phyloP scores from a whole-genome alignment of 257 asterid species.

The Cruciata laevipes region DNA sequence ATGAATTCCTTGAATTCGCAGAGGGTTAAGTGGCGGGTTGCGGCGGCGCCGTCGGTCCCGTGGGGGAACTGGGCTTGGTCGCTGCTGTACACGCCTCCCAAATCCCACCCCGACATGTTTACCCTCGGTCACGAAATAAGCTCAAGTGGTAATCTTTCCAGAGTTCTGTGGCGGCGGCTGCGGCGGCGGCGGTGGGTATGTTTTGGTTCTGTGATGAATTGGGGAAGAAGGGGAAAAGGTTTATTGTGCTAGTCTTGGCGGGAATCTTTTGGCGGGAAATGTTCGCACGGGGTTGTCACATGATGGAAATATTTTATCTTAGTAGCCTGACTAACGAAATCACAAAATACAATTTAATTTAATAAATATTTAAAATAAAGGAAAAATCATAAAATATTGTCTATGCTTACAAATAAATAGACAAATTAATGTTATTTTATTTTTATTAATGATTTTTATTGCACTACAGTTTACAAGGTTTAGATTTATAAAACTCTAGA shows the following conservation, averaged over 20 bases:
- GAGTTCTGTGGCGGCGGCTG: background rate
- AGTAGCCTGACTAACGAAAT: too few relatives aligned
- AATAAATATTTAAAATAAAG: too few relatives aligned
- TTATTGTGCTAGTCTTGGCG: slow-evolving; percentile 36
- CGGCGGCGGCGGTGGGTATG: background rate
- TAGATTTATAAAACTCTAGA: too few relatives aligned
- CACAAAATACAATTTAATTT: too few relatives aligned
- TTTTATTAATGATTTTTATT: too few relatives aligned
- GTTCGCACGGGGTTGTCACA: slow-evolving; percentile 1
- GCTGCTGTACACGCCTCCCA: slow-evolving; percentile 82
- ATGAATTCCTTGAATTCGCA: slow-evolving; percentile 89
- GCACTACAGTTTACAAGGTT: too few relatives aligned
- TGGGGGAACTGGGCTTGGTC: slow-evolving; percentile 92
- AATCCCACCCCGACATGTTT: slow-evolving; percentile 92
- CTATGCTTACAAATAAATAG: too few relatives aligned
- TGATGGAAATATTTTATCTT: background rate
- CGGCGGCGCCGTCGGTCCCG: slow-evolving; percentile 45
- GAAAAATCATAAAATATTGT: too few relatives aligned
- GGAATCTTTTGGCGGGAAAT: slow-evolving; percentile 72
- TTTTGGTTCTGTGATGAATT: background rate
- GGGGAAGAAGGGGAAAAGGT: background rate
- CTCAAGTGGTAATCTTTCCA: background rate
- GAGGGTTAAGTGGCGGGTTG: slow-evolving; percentile 70
- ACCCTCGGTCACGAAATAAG: slow-evolving; percentile 6
- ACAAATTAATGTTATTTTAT: too few relatives aligned